These are phyloP conservation scores for Meira miltonrushii DNA, from an alignment of 1,284 basidiomycete genomes.

Conservation along the genomic window DNA sequence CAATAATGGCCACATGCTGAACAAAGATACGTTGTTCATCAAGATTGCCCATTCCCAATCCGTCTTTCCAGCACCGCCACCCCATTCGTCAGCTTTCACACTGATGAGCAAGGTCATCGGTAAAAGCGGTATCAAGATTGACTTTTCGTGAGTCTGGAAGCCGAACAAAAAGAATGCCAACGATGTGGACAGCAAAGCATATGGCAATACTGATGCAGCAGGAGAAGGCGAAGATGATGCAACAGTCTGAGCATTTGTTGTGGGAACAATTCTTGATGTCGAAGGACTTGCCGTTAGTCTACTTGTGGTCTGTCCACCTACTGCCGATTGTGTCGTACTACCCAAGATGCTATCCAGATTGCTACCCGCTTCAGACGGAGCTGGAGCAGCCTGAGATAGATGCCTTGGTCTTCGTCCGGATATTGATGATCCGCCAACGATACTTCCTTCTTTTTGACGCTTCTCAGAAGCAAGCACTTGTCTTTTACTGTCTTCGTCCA, in stretches of 20 bases:
- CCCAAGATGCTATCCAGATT: conserved; percentile 26
- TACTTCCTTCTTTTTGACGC: conserved; percentile 2
- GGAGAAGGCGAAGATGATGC: conserved; percentile 62
- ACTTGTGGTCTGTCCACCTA: not conserved
- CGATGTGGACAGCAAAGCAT: conserved; percentile 44
- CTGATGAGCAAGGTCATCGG: conserved; percentile 75
- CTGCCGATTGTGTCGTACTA: not conserved
- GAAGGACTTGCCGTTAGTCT: not conserved
- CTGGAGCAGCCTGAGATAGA: not conserved
- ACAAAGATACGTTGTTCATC: conserved; percentile 78
- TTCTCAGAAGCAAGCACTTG: conserved; percentile 5
- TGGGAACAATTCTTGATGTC: not conserved
- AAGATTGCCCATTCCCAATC: conserved; percentile 73
- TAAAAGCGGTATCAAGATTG: conserved; percentile 77
- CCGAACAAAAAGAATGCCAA: conserved; percentile 90
- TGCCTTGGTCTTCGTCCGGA: not conserved
- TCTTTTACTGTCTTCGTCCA: conserved; percentile 18
- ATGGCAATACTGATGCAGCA: conserved; percentile 55
- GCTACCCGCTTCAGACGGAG: conserved; percentile 16
- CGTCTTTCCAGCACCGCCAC: conserved; percentile 55
- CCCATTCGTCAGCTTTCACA: conserved; percentile 55
- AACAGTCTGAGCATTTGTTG: conserved; percentile 54
- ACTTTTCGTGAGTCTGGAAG: conserved; percentile 93
- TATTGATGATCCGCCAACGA: not conserved
- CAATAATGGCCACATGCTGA: conserved; percentile 88